Conservation (phyloP, 2,329 filamentous ascomycete genomes). For the Elsinoe batatas region DNA sequence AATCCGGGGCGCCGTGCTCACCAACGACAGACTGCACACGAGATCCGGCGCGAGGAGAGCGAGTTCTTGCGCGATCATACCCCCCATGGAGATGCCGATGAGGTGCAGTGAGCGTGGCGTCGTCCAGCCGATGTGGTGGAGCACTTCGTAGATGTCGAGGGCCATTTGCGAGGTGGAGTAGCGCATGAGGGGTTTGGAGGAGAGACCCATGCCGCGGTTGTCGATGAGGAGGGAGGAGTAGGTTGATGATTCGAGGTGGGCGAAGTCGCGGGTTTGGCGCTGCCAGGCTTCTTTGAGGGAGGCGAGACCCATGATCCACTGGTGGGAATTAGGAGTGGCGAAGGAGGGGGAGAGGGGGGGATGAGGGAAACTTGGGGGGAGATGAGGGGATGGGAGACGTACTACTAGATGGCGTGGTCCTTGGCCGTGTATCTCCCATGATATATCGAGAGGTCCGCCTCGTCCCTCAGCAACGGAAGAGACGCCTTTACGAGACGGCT, state of each 20-base stretch:
- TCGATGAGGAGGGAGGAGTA: constrained; percentile 72
- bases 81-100: constrained; percentile 73
- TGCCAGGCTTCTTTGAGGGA: constrained; percentile 64
- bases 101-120: constrained; percentile 51
- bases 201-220: constrained; percentile 75
- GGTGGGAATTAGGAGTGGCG: constrained; percentile 3
- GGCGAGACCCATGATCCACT: constrained; percentile 77
- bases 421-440: constrained; percentile 70
- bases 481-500: constrained; percentile 53
- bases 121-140: constrained; percentile 61
- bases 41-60: constrained; percentile 37
- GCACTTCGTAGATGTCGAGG: constrained; percentile 60
- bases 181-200: constrained; percentile 63
- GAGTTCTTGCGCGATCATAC: constrained; percentile 86
- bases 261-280: constrained; percentile 72
- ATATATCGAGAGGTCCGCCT: constrained; percentile 65
- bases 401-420: constrained; percentile 66
- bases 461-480: constrained; percentile 56
- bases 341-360: not conserved
- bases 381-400: constrained; percentile 29
- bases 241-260: constrained; percentile 54
- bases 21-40: constrained; percentile 40
- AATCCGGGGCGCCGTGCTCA: constrained; percentile 40
- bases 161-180: constrained; percentile 85
- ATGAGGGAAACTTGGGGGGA: not conserved